Evolutionary conservation across 495 filamentous ascomycete species (phyloP), one percentile per base, ranked within the genome.

Genomic region (Penicillium macrosclerotiorum): DNA sequence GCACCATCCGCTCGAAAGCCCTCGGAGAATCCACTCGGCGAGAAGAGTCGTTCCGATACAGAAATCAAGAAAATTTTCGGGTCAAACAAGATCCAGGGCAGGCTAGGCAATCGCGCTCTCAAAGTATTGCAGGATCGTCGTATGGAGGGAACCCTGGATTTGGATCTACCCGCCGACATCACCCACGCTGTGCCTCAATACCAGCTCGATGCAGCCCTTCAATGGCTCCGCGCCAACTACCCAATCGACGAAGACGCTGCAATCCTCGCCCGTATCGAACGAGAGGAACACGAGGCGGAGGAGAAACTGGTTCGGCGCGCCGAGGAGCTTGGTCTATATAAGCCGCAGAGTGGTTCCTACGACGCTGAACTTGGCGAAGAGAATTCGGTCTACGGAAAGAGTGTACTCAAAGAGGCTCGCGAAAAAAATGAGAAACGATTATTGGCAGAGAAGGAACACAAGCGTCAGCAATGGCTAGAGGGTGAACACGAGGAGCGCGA

Each of bases 201-300:
- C 16, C 62, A 64, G 5, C 45, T 72, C 18, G 63, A 75, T 17
- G 67, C 56, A 30, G 90, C 76, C 0, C 66, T 95, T 38, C 57
- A 69, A 34, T 94, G 86, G 65, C 75, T 96, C 7, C 83, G 90
- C 19, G 59, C 63, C 16, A 73, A 77, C 20, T 77, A 85, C 25
- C 82, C 85, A 0, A 67, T 95, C 4, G 88, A 96, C 45, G 90
- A 96, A 59, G 76, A 91, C 48, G 77, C 72, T 5, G 78, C 78
- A 0, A 80, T 82, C 5, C 46, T 89, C 23, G 72, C 69, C 2
- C 81, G 79, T 32, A 67, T 87, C 24, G 85, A 88, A 49, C 68
- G 65, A 30, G 82, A 84, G 55, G 70, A 79, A 20, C 52, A 47
- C 6, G 59, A 68, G 37, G 62, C 63, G 24, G 63, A 73, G 27